Base-by-base conservation (phyloP, 495 filamentous ascomycete species). In the Jackrogersella minutella region DNA sequence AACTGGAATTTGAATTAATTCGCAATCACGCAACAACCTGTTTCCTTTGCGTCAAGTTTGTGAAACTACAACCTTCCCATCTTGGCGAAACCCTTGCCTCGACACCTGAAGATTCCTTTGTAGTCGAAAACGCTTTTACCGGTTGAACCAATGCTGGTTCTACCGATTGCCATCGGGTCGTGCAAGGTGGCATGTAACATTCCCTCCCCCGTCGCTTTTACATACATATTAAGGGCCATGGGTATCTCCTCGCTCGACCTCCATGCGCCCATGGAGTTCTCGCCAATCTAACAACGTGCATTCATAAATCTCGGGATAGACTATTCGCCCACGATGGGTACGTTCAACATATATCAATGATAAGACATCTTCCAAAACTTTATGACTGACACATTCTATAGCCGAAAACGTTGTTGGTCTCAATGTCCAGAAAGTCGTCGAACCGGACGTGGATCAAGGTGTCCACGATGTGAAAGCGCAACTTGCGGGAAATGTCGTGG, bases 321-420 rank as follows among this genome's bases (percentile, higher is more conserved):
- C 14, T 13, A 46, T 58, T 39, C 41, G 10, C n/a, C 19, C 9
- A 66, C 28, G 22, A 66, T 66, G 63, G 63, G 63, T 66, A 66
- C 41, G 51, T 56, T 8, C 2, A 3, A 1, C 14, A 16, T 41
- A 0, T 21, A 39, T 19, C 3, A 10, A 13, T 7, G 13, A 11
- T 50, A 31, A 28, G 8, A 17, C 7, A 7, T 28, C 5, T 24
- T 41, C 2, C n/a, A 7, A 22, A 28, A 2, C 22, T 14, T 7
- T 43, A 8, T 49, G 16, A 36, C 26, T 43, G 14, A 43, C 21
- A 8, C 5, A 11, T 24, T 22, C 8, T 37, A 34, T 24, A 43
- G 65, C 69, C 7, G 65, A 72, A 55, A 72, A 72, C 46, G 57
- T 69, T n/a, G 40, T 69, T 31, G 69, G 69, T 30, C 53, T 69